Base-by-base conservation (phyloP, 2,329 filamentous ascomycete genomes). In the Aspergillus persii region DNA sequence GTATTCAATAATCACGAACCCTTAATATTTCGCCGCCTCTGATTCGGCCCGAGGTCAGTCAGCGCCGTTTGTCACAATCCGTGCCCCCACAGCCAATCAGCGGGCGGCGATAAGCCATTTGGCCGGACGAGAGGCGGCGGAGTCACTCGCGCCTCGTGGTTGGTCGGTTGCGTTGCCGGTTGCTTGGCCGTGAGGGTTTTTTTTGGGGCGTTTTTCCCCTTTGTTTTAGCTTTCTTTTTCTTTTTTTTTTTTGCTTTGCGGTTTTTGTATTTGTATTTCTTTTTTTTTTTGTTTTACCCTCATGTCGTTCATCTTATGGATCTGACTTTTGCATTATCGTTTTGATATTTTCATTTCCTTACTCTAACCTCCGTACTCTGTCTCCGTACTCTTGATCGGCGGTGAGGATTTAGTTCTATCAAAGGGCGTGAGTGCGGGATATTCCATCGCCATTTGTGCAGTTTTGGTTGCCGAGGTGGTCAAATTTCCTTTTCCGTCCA, bases 41-140 rank as follows among this genome's bases (percentile, higher is more conserved):
- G 39, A 48, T 57, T 64, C 58, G 62, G 58, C 50, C 60, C 62
- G 62, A 57, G 29, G 60, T 57, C 59, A 71, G 70, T 74, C 71
- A 73, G 68, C 70, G 60, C 30, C 50, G 67, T 74, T 69, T 72
- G 71, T 74, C 71, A 74, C 65, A 62, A 23, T 30, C 26, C 9
- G 23, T n/a, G 12, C 12, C 8, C 4, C 8, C 30, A 8, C 36
- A 49, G 30, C 71, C 71, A 74, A 74, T 72, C 46, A 69, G 52
- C 18, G 8, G 1, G 0, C 23, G 1, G 12, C 65, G 71, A 74
- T 74, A 74, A 72, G 71, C 29, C 61, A 62, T 53, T 58, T 58
- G 52, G 44, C 51, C 50, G 39, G 48, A 44, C 55, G 57, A 53
- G 59, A 59, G 58, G 49, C 49, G 46, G 47, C 53, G 54, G 58